These are phyloP conservation scores for Diplosphaera chodatii DNA, from an alignment of 139 green algal genomes.

Conservation along the genomic window DNA sequence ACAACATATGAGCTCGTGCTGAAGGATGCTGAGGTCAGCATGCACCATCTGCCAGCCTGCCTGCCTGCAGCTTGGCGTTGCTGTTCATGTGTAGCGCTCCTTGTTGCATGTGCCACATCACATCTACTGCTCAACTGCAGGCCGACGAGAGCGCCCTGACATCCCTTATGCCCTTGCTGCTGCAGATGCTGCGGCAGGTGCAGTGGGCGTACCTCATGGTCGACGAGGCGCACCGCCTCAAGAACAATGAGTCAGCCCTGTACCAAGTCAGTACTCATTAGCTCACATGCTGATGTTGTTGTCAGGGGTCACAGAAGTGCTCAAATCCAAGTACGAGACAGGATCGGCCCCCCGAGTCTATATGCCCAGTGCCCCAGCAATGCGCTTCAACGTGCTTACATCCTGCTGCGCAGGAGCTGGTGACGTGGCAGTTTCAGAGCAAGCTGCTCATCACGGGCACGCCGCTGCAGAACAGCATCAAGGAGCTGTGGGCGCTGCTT, in stretches of 20 bases:
- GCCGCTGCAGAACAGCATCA: conserved; percentile 46
- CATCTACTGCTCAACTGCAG: too few relatives aligned
- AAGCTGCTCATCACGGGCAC: conserved; percentile 83
- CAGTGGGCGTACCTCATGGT: conserved; percentile 84
- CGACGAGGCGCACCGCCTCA: conserved; percentile 82
- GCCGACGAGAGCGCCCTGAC: too few relatives aligned
- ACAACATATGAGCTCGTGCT: conserved; percentile 92
- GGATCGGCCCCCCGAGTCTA: too few relatives aligned
- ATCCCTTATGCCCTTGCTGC: too few relatives aligned
- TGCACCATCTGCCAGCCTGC: too few relatives aligned
- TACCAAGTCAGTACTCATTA: conserved; percentile 51
- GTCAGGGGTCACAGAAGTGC: background rate
- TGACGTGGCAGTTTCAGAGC: conserved; percentile 60
- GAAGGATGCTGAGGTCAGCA: conserved; percentile 61
- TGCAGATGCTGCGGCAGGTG: conserved; percentile 23
- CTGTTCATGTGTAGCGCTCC: too few relatives aligned
- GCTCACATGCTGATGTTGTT: background rate
- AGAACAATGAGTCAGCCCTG: conserved; percentile 83
- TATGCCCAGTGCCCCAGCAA: too few relatives aligned
- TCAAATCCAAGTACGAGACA: too few relatives aligned
- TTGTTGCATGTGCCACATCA: too few relatives aligned
- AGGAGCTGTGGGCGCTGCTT: conserved; percentile 86
- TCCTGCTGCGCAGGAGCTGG: conserved; percentile 41
- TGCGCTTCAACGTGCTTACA: too few relatives aligned
- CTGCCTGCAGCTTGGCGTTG: too few relatives aligned